Evolutionary conservation across 176 grass and related monocot species (phyloP).

Genomic region (Cenchrus purpureus): DNA sequence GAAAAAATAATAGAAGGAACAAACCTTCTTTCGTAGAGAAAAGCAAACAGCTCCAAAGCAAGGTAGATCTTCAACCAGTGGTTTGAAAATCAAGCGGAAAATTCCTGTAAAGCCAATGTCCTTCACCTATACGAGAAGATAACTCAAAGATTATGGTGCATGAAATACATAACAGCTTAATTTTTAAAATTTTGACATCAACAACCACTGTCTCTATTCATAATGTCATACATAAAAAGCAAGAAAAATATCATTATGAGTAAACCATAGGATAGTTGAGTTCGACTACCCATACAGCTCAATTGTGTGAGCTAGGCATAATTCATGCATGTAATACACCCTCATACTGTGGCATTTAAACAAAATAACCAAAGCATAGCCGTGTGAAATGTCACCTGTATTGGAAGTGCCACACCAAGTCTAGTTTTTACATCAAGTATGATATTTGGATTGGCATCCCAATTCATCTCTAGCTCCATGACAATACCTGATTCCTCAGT

Average conservation of each 20-base stretch:
- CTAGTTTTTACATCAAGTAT: constrained; percentile 91
- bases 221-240: background rate
- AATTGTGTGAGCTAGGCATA: constrained; percentile 26
- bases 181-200: constrained; percentile 2
- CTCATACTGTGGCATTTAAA: constrained; percentile 11
- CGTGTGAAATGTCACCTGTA: constrained; percentile 68
- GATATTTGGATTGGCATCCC: constrained; percentile 97
- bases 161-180: background rate
- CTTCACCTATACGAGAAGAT: constrained; percentile 67
- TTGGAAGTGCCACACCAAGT: constrained; percentile 86
- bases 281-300: background rate
- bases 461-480: constrained; percentile 96
- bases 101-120: constrained; percentile 85
- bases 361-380: constrained; percentile 21
- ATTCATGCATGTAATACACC: background rate
- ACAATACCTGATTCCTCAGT: constrained; percentile 68
- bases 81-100: constrained; percentile 92
- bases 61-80: constrained; percentile 77
- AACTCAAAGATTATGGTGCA: constrained; percentile 34
- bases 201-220: background rate
- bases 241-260: no score
- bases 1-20: constrained; percentile 3
- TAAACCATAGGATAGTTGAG: background rate
- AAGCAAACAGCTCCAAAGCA: constrained; percentile 97
- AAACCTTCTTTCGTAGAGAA: constrained; percentile 95